These are phyloP conservation scores for Helminthosporium solani DNA, from an alignment of 2,329 filamentous ascomycete genomes.

Conservation along the genomic window DNA sequence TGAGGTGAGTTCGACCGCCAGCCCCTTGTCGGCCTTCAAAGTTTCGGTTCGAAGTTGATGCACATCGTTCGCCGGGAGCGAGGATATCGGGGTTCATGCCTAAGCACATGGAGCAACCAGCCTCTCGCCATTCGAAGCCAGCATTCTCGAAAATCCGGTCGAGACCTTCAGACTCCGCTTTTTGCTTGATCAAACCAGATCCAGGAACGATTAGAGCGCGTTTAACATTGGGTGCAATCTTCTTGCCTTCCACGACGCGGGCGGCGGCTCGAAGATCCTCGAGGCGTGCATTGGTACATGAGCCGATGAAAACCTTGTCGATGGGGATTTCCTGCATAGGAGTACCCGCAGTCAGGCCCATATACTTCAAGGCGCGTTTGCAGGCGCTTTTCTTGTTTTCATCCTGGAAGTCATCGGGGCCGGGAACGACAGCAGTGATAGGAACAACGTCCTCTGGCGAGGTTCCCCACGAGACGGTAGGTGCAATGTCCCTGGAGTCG, in stretches of 20 bases:
- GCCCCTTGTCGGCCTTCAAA: conserved; percentile 97
- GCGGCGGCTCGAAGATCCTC: conserved; percentile 91
- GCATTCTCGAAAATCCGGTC: conserved; percentile 90
- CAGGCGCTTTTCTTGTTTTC: conserved; percentile 79
- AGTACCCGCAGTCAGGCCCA: conserved; percentile 85
- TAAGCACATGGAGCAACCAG: conserved; percentile 97
- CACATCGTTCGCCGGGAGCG: conserved; percentile 87
- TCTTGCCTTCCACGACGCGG: conserved; percentile 80
- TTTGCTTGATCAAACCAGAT: conserved; percentile 88
- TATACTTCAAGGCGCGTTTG: conserved; percentile 86
- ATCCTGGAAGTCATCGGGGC: conserved; percentile 81
- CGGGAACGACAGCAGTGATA: conserved; percentile 86
- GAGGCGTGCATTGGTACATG: conserved; percentile 95
- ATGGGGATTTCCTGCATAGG: conserved; percentile 87
- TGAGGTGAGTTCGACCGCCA: conserved; percentile 85
- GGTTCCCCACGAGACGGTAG: conserved; percentile 95
- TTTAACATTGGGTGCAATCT: conserved; percentile 85
- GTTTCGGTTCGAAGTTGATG: conserved; percentile 94
- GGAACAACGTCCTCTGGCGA: conserved; percentile 95
- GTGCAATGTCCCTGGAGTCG: conserved; percentile 87
- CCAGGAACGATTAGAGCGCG: conserved; percentile 95
- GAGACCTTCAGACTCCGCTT: conserved; percentile 87
- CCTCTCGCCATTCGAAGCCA: conserved; percentile 97
- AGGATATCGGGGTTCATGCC: conserved; percentile 99
- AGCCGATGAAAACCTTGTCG: conserved; percentile 98